Conservation (phyloP, 2,329 filamentous ascomycete species). For the Fusarium sp. region DNA sequence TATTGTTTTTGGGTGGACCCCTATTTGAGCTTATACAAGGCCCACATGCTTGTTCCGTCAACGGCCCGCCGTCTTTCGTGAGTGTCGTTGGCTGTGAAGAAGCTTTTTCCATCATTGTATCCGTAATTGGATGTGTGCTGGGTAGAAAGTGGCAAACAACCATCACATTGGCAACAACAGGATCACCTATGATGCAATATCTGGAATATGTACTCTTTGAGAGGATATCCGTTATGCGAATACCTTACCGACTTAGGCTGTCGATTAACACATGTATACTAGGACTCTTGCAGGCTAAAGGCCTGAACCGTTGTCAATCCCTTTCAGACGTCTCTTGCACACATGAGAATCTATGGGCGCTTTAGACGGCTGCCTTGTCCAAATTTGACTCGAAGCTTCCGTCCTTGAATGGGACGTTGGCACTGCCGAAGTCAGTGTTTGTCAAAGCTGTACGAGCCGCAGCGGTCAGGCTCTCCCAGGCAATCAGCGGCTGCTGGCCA, state of each 20-base stretch:
- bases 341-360: not conserved
- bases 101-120: not conserved
- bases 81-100: conserved; percentile 3
- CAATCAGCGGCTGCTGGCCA: conserved; percentile 53
- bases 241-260: not conserved
- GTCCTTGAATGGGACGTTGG: conserved; percentile 54
- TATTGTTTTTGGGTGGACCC: conserved; percentile 18
- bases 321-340: not conserved
- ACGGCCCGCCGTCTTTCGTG: conserved; percentile 9
- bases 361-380: conserved; percentile 26
- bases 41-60: conserved; percentile 30
- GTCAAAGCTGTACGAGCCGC: conserved; percentile 49
- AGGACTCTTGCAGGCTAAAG: not conserved
- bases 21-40: conserved; percentile 5
- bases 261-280: not conserved
- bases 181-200: not conserved
- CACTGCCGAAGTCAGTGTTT: conserved; percentile 52
- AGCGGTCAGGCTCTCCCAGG: conserved; percentile 53
- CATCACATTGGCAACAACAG: not conserved
- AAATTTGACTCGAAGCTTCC: conserved; percentile 38
- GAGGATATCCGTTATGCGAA: not conserved
- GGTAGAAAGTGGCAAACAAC: conserved; percentile 1
- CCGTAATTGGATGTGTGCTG: not conserved
- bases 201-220: not conserved
- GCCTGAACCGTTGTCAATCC: not conserved